Percentiles rank a stretch among this genome's conserved stretches.
These are phyloP conservation scores for Paecilomyces dactylethromorphus DNA, from an alignment of 2,329 filamentous ascomycete genomes.

Conservation along the genomic window DNA sequence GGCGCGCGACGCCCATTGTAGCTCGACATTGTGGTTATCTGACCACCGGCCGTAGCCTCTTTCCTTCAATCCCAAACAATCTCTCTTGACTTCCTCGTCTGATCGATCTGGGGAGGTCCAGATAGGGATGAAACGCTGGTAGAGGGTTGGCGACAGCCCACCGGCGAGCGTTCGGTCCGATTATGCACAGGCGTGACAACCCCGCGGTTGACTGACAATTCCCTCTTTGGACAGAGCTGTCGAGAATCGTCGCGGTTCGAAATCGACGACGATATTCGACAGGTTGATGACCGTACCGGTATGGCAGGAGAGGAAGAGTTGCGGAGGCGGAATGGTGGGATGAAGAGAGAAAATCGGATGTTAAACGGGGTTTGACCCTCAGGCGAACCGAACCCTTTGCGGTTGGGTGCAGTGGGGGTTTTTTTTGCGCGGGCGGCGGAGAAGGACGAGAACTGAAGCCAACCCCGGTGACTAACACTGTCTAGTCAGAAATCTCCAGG, in stretches of 20 bases:
- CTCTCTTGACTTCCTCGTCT: neutral
- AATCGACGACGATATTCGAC: neutral
- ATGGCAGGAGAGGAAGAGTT: constrained; percentile 1
- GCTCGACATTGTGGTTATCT: constrained; percentile 53
- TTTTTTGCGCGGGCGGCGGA: neutral
- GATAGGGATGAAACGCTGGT: neutral
- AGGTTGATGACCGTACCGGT: neutral
- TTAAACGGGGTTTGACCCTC: constrained; percentile 2
- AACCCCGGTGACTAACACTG: no score
- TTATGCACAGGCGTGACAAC: neutral
- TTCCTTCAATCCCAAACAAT: neutral
- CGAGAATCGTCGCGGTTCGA: neutral
- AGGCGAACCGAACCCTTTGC: constrained; percentile 14
- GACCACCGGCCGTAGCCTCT: neutral
- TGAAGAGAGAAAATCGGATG: neutral
- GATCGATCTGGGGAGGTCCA: neutral
- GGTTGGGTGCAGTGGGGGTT: constrained; percentile 6
- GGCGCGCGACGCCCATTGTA: constrained; percentile 72
- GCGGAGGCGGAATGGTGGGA: constrained; percentile 1
- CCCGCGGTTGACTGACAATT: neutral
- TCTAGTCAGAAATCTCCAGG: neutral
- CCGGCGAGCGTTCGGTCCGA: neutral
- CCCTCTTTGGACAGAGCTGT: neutral
- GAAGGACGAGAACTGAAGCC: neutral
- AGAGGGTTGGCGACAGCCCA: neutral